Base-by-base conservation (phyloP, 352 stramenopile species). In the Pythium aquatile region DNA sequence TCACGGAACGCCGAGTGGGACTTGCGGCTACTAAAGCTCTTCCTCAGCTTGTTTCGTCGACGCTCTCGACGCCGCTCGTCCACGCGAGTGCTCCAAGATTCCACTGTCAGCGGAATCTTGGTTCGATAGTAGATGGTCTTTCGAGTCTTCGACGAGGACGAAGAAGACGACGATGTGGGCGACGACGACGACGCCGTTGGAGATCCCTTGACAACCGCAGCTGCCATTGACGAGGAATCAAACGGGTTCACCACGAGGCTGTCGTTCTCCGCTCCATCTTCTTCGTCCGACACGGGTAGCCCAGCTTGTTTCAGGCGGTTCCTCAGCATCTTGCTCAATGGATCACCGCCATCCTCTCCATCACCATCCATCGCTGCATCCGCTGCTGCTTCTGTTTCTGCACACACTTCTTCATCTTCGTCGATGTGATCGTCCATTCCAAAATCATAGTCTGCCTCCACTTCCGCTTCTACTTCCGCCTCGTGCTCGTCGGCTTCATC, bases 41-140 rank as follows among this genome's bases (percentile, higher is more conserved):
- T 61, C 40, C 58, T 64, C 26, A 72, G 54, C 46, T 81, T 81
- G 53, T 72, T 77, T 32, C 74, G 78, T 46, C 78, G 73, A 9
- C 70, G 69, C 16, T 69, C 63, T 28, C 75, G 74, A 10, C 79
- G 72, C 1, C 77, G 71, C n/a, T 74, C 66, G 44, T 90, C 83
- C 5, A 79, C 56, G 33, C 52, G 81, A 13, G 74, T 76, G 67
- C 77, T 87, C 0, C 72, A 76, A 48, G 85, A 79, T 51, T 90
- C 77, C 28, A 91, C 75, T 65, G 79, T 48, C 40, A 91, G 62
- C 14, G 83, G 83, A 7, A 91, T 65, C 33, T 88, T 87, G 6
- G 80, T 83, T 48, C 78, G 79, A 52, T 87, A 75, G 26, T 87
- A 65, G 2, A 59, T 32, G 24, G 20, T 9, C 4, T 65, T 71